Evolutionary conservation across 2,329 filamentous ascomycete genomes (phyloP).

Genomic region (Ascochyta clinopodiicola): DNA sequence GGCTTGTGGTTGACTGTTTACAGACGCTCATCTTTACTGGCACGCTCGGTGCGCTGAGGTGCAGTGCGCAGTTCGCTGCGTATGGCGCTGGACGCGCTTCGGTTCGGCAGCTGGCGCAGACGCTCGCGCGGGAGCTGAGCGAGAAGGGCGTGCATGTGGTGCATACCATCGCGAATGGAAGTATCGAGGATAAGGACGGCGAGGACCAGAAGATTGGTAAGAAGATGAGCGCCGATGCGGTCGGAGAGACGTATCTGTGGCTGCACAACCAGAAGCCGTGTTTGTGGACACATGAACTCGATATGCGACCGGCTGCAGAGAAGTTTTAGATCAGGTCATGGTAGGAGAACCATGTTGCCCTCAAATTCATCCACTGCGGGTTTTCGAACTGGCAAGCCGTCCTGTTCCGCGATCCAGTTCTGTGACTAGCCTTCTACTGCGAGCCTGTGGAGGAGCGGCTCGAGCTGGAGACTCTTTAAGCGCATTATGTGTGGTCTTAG

Average conservation of each 20-base stretch:
- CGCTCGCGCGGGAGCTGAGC: slow-evolving; percentile 63
- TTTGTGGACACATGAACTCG: slow-evolving; percentile 61
- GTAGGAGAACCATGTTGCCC: neutral
- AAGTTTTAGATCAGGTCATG: slow-evolving; percentile 50
- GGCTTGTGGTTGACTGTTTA: neutral
- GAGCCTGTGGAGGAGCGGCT: neutral
- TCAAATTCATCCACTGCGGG: neutral
- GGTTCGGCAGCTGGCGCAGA: slow-evolving; percentile 63
- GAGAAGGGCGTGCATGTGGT: slow-evolving; percentile 64
- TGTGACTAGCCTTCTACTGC: neutral
- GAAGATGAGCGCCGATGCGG: slow-evolving; percentile 64
- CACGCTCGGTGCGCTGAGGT: slow-evolving; percentile 61
- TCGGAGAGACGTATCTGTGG: slow-evolving; percentile 64
- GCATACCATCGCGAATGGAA: slow-evolving; percentile 65
- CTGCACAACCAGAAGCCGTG: slow-evolving; percentile 57
- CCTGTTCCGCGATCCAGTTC: neutral
- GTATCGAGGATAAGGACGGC: slow-evolving; percentile 59
- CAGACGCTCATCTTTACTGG: slow-evolving; percentile 64
- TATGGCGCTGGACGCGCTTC: slow-evolving; percentile 62
- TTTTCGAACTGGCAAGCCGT: neutral
- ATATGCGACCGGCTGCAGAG: slow-evolving; percentile 59
- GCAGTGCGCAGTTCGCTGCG: slow-evolving; percentile 61
- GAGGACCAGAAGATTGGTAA: slow-evolving; percentile 58
- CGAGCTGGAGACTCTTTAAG: neutral
- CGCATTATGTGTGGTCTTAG: neutral